Evolutionary conservation across 257 asterid species (phyloP).

Genomic region (Penstemon eatonii): DNA sequence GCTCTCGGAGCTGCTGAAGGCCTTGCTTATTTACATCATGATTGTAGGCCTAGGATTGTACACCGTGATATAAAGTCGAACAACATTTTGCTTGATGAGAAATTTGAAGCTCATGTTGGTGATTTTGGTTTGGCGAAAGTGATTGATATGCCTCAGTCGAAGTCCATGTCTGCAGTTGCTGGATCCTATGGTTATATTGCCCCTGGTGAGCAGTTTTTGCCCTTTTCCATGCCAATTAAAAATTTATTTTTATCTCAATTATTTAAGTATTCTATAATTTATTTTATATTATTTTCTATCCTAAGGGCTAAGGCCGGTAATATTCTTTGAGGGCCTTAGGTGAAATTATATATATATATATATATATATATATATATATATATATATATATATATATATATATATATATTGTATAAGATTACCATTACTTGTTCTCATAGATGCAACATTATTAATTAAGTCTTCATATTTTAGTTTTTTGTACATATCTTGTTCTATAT

Average conservation of each 20-base stretch:
- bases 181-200: conserved; percentile 98
- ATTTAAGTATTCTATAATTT: too few species aligned
- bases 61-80: conserved; percentile 92
- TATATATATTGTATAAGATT: too few species aligned
- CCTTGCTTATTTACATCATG: conserved; percentile 85
- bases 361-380: too few species aligned
- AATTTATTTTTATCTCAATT: neutral
- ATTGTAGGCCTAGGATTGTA: conserved; percentile 80
- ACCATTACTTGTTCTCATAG: too few species aligned
- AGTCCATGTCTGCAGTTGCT: conserved; percentile 95
- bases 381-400: too few species aligned
- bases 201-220: conserved; percentile 60
- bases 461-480: too few species aligned
- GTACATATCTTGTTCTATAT: too few species aligned
- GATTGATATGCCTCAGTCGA: conserved; percentile 91
- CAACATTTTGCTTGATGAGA: conserved; percentile 80
- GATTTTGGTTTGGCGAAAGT: conserved; percentile 97
- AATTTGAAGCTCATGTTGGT: conserved; percentile 94
- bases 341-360: too few species aligned
- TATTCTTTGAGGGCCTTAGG: too few species aligned
- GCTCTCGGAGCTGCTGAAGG: conserved; percentile 96
- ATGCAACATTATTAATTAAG: too few species aligned
- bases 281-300: too few species aligned
- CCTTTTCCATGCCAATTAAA: conserved; percentile 4
- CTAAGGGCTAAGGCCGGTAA: too few species aligned